These are phyloP conservation scores for Pythium apleroticum DNA, from an alignment of 352 stramenopile species.

Conservation along the genomic window DNA sequence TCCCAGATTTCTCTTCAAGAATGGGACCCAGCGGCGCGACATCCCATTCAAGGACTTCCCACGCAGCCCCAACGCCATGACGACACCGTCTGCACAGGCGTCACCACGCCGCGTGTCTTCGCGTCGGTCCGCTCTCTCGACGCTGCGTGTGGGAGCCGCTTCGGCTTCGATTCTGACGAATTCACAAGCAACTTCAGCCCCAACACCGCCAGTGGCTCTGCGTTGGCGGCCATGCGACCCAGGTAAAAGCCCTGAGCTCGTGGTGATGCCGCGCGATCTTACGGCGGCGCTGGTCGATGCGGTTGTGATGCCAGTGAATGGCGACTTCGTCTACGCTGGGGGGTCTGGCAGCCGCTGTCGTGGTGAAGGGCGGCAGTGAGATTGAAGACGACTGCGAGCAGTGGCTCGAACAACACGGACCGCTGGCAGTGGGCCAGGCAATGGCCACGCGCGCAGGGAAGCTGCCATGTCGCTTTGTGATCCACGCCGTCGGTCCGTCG, in stretches of 20 bases:
- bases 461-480: conserved; percentile 41
- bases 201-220: too few relatives aligned
- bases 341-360: conserved; percentile 40
- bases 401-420: neutral
- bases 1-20: neutral
- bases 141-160: neutral
- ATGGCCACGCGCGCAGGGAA: conserved; percentile 32
- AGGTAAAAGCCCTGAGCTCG: conserved; percentile 8
- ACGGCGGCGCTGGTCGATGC: conserved; percentile 34
- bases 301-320: conserved; percentile 48
- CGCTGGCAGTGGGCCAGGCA: neutral
- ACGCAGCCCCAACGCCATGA: neutral
- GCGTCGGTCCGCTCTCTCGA: neutral
- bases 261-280: conserved; percentile 43
- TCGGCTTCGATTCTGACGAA: too few relatives aligned
- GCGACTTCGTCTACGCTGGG: conserved; percentile 32
- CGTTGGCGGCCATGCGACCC: too few relatives aligned
- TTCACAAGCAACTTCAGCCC: too few relatives aligned
- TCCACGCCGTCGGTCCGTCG: conserved; percentile 44
- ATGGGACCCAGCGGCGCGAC: neutral
- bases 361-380: conserved; percentile 21
- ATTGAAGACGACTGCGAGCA: conserved; percentile 36
- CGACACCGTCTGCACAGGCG: neutral
- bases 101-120: neutral
- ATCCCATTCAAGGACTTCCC: neutral